Evolutionary conservation across 257 asterid genomes (phyloP), one percentile per base, ranked within the genome.

Genomic region (Phtheirospermum japonicum): DNA sequence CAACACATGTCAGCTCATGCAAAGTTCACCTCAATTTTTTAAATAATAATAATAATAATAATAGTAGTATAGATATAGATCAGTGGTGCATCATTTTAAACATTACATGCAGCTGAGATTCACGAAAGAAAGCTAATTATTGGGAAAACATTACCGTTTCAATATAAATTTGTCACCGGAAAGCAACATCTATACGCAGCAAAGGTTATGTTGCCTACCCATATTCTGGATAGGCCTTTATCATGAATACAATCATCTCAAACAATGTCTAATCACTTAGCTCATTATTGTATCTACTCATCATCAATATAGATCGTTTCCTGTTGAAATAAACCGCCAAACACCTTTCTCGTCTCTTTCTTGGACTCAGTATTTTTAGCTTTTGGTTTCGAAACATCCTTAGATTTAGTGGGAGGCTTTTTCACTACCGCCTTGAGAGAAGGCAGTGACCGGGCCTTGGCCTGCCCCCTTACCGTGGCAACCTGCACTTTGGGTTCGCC

Each of bases 301-400:
- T 90, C 96, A 70, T 88, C 98, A 5, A 89, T 77, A 61, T 90
- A 90, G 78, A 90, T 88, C 75, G 96, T 90, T 80, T 90, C 96
- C 75, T 90, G 98, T 82, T 82, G 65, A 80, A 90, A 90, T 72
- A 88, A 67, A 18, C 96, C 98, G 1, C 98, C 96, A 73, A 90
- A 88, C 49, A 88, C 80, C 70, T 90, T 84, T 70, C 94, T 80
- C 33, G 82, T 85, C 73, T 90, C 86, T 46, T 53, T 78, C 82
- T 72, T 67, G 54, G 80, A 31, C 68, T 80, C 92, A 8, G 84
- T 28, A 61, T 64, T 68, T 70, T 83, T 77, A 31, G 76, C 67
- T 52, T 71, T 77, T 4, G 88, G 77, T 63, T 84, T 76, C 3
- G 85, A 67, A 5, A 42, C 63, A 62, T 31, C 76, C 71, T 63